phyloP scores from a whole-genome alignment of 2,329 filamentous ascomycete genomes.

The Colletotrichum gigasporum region DNA sequence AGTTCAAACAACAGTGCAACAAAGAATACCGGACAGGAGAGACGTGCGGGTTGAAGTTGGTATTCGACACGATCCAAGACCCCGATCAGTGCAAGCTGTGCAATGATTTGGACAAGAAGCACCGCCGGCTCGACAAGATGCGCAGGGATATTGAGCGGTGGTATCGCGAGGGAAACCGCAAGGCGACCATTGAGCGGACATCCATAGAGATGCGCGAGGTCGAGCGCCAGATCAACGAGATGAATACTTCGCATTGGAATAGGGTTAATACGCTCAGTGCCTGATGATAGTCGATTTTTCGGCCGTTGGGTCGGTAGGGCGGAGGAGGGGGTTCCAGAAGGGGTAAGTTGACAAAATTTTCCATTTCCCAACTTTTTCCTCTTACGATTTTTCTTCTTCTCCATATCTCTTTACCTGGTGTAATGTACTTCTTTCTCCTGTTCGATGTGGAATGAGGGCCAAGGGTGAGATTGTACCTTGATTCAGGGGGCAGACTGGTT shows the following conservation, averaged over 20 bases:
- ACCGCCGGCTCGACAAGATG: slow-evolving; percentile 79
- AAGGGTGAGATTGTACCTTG: neutral
- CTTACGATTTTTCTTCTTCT: neutral
- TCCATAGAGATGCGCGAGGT: slow-evolving; percentile 75
- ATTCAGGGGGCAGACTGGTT: slow-evolving; percentile 15
- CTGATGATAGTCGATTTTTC: slow-evolving; percentile 32
- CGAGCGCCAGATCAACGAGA: slow-evolving; percentile 63
- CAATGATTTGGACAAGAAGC: slow-evolving; percentile 88
- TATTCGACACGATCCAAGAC: slow-evolving; percentile 76
- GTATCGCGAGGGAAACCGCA: slow-evolving; percentile 78
- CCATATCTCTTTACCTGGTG: neutral
- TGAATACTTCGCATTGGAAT: slow-evolving; percentile 50
- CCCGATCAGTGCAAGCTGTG: slow-evolving; percentile 81
- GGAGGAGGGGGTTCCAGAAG: neutral
- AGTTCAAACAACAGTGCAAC: slow-evolving; percentile 91
- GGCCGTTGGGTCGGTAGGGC: slow-evolving; percentile 1
- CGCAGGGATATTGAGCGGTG: slow-evolving; percentile 79
- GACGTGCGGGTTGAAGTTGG: slow-evolving; percentile 93
- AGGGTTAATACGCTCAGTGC: slow-evolving; percentile 49
- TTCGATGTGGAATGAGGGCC: neutral
- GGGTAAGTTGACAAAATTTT: slow-evolving; percentile 16
- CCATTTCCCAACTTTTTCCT: neutral
- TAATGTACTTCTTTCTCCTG: neutral
- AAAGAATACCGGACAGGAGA: slow-evolving; percentile 96
- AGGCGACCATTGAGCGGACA: slow-evolving; percentile 77